These are phyloP conservation scores for Hypomyces rosellus DNA, from an alignment of 2,329 filamentous ascomycete genomes.

Conservation along the genomic window DNA sequence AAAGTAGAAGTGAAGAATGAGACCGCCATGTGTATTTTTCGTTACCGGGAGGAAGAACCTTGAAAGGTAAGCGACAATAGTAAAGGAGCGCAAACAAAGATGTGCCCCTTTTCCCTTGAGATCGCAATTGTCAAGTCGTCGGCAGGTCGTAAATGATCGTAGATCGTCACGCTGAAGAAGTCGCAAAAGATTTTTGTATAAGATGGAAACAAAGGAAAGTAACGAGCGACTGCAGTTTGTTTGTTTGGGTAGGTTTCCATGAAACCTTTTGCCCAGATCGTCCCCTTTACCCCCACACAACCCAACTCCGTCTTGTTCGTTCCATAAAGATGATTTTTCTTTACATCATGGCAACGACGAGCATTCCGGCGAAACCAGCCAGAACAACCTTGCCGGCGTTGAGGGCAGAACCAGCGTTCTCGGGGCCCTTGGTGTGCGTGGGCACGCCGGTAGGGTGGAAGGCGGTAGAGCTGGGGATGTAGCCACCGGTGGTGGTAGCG, in stretches of 20 bases:
- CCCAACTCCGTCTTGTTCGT: background rate
- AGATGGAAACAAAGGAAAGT: constrained; percentile 7
- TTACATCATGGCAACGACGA: constrained; percentile 49
- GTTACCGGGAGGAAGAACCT: constrained; percentile 6
- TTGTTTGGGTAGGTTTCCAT: background rate
- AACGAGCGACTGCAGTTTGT: background rate
- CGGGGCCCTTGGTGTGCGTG: constrained; percentile 30
- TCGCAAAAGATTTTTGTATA: background rate
- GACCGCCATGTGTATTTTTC: constrained; percentile 9
- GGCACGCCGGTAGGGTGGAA: constrained; percentile 22
- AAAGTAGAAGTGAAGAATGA: constrained; percentile 12
- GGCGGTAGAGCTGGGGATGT: constrained; percentile 18
- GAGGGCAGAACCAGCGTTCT: constrained; percentile 38
- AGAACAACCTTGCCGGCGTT: constrained; percentile 39
- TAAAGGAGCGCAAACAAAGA: background rate
- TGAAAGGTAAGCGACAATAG: background rate
- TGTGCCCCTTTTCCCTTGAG: constrained; percentile 3
- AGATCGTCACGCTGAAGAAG: constrained; percentile 12
- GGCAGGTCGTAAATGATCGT: constrained; percentile 15
- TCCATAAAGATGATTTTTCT: background rate
- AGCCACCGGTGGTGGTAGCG: constrained; percentile 27
- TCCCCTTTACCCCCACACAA: background rate
- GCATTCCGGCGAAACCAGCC: constrained; percentile 44
- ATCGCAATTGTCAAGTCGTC: constrained; percentile 8
- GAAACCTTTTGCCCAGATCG: background rate